A percentile compares a stretch with the other conserved stretches of the same genome.
Evolutionary conservation across 257 asterid species (phyloP).

Genomic region (Ehretia macrophylla): DNA sequence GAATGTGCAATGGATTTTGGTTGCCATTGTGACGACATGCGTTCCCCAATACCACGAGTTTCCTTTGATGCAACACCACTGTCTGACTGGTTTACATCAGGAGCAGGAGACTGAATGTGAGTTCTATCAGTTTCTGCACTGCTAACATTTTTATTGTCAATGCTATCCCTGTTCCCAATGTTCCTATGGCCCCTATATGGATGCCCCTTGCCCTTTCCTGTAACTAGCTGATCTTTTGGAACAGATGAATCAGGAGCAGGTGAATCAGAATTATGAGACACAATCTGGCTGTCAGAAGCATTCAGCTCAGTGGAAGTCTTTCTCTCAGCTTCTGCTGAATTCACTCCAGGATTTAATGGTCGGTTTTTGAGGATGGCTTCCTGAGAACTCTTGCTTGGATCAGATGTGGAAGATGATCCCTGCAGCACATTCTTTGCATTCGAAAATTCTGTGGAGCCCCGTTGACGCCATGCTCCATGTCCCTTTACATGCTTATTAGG

Average conservation of each 20-base stretch:
- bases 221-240: conserved; percentile 48
- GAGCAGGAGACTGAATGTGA: conserved; percentile 27
- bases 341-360: conserved; percentile 25
- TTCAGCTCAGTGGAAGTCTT: conserved; percentile 16
- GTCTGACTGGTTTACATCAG: conserved; percentile 37
- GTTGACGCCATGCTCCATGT: conserved; percentile 59
- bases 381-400: conserved; percentile 30
- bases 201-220: conserved; percentile 62
- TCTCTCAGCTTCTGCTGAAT: conserved; percentile 27
- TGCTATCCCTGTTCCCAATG: conserved; percentile 29
- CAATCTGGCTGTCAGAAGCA: conserved; percentile 21
- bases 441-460: conserved; percentile 42
- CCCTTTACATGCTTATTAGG: conserved; percentile 53
- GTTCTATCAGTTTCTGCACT: conserved; percentile 39
- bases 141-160: conserved; percentile 29
- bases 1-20: conserved; percentile 52
- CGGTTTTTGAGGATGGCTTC: conserved; percentile 27
- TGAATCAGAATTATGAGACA: conserved; percentile 17
- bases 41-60: conserved; percentile 43
- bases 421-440: conserved; percentile 22
- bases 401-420: conserved; percentile 33
- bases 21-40: conserved; percentile 68
- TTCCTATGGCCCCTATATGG: conserved; percentile 37
- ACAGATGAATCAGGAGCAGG: conserved; percentile 27
- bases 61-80: conserved; percentile 39